phyloP scores from a whole-genome alignment of 2,329 filamentous ascomycete species.

The Pyrenophora graminea region DNA sequence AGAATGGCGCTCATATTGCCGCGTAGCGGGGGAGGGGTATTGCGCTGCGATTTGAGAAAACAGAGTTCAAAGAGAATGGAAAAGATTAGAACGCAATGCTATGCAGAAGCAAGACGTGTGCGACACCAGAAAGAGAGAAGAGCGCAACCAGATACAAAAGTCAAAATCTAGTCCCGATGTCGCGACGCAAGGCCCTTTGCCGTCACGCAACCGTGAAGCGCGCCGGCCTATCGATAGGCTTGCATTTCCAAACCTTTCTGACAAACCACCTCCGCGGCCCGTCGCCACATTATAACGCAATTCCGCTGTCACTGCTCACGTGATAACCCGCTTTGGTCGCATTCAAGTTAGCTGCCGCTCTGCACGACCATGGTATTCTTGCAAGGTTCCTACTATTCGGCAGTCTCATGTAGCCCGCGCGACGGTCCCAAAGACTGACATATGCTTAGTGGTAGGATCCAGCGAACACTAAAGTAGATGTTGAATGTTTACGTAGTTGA shows the following conservation, averaged over 20 bases:
- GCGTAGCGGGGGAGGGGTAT: slow-evolving; percentile 19
- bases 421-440: no score
- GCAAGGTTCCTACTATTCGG: no score
- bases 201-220: slow-evolving; percentile 21
- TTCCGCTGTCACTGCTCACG: slow-evolving; percentile 15
- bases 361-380: no score
- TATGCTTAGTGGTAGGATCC: no score
- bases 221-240: slow-evolving; percentile 40
- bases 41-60: background rate
- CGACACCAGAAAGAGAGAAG: slow-evolving; percentile 7
- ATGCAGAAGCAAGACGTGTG: background rate
- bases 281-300: slow-evolving; percentile 23
- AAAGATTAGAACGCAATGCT: background rate
- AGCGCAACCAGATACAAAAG: slow-evolving; percentile 13
- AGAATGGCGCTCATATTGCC: slow-evolving; percentile 89
- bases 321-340: slow-evolving; percentile 6
- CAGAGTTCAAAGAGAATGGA: background rate
- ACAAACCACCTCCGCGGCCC: slow-evolving; percentile 26
- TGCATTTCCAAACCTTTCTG: slow-evolving; percentile 22
- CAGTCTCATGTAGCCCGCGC: no score
- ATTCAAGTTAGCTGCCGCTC: background rate
- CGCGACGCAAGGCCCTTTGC: slow-evolving; percentile 30
- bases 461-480: no score
- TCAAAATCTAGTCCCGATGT: slow-evolving; percentile 16
- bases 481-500: no score